These are phyloP conservation scores for Uncinocarpus reesii DNA, from an alignment of 2,329 filamentous ascomycete species.

Conservation along the genomic window DNA sequence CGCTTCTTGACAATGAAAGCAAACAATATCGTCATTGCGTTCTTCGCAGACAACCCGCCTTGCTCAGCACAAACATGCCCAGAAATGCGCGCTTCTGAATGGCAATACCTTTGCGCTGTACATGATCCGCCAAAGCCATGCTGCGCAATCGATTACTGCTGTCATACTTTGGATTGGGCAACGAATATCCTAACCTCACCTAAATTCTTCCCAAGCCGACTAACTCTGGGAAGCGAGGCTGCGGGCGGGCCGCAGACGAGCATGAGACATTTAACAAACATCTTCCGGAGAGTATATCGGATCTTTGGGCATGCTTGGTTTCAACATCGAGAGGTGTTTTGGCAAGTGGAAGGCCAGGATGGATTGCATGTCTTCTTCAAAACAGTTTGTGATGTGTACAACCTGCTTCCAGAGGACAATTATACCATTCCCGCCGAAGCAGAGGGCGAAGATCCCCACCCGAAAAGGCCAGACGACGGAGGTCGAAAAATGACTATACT, in stretches of 20 bases:
- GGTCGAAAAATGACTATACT: conserved; percentile 22
- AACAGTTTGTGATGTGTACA: conserved; percentile 86
- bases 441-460: conserved; percentile 48
- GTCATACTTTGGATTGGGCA: conserved; percentile 96
- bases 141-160: conserved; percentile 98
- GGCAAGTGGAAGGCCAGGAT: conserved; percentile 81
- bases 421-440: conserved; percentile 92
- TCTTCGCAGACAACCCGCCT: conserved; percentile 80
- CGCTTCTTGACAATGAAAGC: conserved; percentile 91
- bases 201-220: conserved; percentile 86
- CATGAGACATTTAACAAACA: conserved; percentile 69
- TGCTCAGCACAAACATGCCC: conserved; percentile 85
- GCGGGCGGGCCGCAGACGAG: conserved; percentile 36
- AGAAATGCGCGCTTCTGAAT: conserved; percentile 97
- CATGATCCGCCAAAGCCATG: conserved; percentile 95
- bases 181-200: conserved; percentile 87
- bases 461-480: not conserved
- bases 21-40: conserved; percentile 82
- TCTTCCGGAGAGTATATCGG: conserved; percentile 84
- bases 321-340: conserved; percentile 89
- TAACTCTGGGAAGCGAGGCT: conserved; percentile 46
- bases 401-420: conserved; percentile 81
- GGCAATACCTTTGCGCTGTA: conserved; percentile 97
- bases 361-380: conserved; percentile 96
- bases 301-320: conserved; percentile 99